Percentiles rank a stretch among this genome's conserved stretches.
phyloP scores from a whole-genome alignment of 305 asterid species.

The Rubia tinctorum region DNA sequence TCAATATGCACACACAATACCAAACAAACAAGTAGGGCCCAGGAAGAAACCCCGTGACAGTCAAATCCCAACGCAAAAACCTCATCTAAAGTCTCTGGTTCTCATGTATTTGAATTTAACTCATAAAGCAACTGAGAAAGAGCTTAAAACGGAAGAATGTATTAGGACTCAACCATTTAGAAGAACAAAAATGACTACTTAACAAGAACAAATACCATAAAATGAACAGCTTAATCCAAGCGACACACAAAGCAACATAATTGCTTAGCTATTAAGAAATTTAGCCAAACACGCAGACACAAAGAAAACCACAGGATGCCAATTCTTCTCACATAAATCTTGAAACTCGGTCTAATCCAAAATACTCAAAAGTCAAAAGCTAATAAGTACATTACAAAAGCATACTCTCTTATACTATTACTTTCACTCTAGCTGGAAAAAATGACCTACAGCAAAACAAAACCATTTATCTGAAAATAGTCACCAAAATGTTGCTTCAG shows the following conservation, averaged over 20 bases:
- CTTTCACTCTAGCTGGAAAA: too few species aligned
- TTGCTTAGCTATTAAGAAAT: neutral
- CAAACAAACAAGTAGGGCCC: too few species aligned
- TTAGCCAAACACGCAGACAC: neutral
- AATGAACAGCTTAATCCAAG: neutral
- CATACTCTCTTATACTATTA: too few species aligned
- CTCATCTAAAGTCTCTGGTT: neutral
- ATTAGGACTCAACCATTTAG: neutral
- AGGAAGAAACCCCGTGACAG: neutral
- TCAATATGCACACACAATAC: too few species aligned
- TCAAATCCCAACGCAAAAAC: neutral
- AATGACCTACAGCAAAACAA: too few species aligned
- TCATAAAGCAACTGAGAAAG: neutral
- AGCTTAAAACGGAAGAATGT: too few species aligned
- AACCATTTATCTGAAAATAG: neutral
- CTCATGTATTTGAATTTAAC: neutral
- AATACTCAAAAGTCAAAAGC: neutral
- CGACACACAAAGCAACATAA: neutral
- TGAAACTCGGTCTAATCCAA: neutral
- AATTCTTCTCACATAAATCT: neutral
- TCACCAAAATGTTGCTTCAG: neutral
- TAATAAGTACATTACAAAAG: too few species aligned
- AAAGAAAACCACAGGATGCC: neutral
- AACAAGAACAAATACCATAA: neutral
- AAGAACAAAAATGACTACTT: neutral